Evolutionary conservation across 2,329 filamentous ascomycete genomes (phyloP), one percentile per base, ranked within the genome.

Genomic region (Penicillium digitatum): DNA sequence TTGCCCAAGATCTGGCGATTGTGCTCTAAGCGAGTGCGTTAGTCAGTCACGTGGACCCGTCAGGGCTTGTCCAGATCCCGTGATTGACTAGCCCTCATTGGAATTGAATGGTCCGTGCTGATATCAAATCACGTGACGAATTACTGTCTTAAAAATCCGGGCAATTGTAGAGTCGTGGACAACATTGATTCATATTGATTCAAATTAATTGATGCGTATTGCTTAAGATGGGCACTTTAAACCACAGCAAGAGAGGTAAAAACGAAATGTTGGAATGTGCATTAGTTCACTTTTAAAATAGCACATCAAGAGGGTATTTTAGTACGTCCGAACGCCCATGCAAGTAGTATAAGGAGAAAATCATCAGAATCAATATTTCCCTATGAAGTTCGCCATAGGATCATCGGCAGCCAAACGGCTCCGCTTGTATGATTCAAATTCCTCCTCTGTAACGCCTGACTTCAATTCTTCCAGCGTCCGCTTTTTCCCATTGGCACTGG

Each of bases 341-440:
- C 54, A 48, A 45, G 34, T 52, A 55, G 37, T 39, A 52, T 24
- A 37, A 51, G 43, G 31, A 42, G 32, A 50, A 40, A 24, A 46
- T 44, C 31, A 50, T 56, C 49, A 61, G n/a, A 54, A 57, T 31
- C 53, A 46, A 68, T 91, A 88, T 69, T 85, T 88, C 24, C 88
- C 88, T 43, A 95, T 72, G 63, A 90, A 84, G 6, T 84, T 86
- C 1, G 90, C 89, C 92, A 96, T 96, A 0, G 92, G 92, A 75
- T 96, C 92, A 60, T 90, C 83, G 0, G 86, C 85, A 27, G 84
- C 85, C 48, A 84, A 82, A 60, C 87, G 81, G 70, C 90, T 92
- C 62, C 84, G 82, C 64, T 90, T 84, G 71, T 95, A 96, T 56
- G 87, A 85, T 55, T 96, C 92, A 76, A 96, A 82, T 62, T 96